These are phyloP conservation scores for Colletotrichum sp. DNA, from an alignment of 2,329 filamentous ascomycete genomes.

Conservation along the genomic window DNA sequence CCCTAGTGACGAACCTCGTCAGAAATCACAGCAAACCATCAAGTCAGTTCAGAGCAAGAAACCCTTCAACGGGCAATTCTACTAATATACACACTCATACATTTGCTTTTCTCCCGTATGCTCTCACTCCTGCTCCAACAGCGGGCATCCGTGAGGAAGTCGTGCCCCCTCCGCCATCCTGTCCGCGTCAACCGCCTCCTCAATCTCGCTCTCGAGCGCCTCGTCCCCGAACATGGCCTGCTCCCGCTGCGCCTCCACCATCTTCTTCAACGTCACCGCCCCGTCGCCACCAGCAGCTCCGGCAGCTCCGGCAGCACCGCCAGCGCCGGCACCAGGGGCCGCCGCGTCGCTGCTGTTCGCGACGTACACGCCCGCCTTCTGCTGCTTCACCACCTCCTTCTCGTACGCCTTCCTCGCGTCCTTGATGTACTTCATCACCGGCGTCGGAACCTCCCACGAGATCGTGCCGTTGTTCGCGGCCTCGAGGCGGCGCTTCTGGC, in stretches of 20 bases:
- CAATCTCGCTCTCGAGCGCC: not conserved
- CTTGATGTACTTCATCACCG: conserved; percentile 45
- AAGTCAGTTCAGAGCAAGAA: not conserved
- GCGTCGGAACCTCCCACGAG: conserved; percentile 62
- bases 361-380: conserved; percentile 31
- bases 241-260: conserved; percentile 22
- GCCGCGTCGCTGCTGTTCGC: conserved; percentile 37
- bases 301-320: conserved; percentile 24
- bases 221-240: not conserved
- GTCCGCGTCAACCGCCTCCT: not conserved
- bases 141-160: too few species aligned
- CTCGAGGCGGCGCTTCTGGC: conserved; percentile 70
- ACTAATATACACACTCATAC: not conserved
- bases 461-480: conserved; percentile 66
- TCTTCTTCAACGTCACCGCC: conserved; percentile 35
- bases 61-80: not conserved
- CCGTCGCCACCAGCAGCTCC: conserved; percentile 28
- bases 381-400: conserved; percentile 40
- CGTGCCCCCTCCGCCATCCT: not conserved
- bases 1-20: too few species aligned
- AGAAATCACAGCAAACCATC: too few species aligned
- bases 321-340: conserved; percentile 34
- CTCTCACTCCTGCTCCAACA: not conserved
- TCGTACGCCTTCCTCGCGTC: conserved; percentile 28
- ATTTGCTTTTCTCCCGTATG: not conserved